Evolutionary conservation across 306 rosid species (phyloP).

Genomic region (Abrus precatorius): DNA sequence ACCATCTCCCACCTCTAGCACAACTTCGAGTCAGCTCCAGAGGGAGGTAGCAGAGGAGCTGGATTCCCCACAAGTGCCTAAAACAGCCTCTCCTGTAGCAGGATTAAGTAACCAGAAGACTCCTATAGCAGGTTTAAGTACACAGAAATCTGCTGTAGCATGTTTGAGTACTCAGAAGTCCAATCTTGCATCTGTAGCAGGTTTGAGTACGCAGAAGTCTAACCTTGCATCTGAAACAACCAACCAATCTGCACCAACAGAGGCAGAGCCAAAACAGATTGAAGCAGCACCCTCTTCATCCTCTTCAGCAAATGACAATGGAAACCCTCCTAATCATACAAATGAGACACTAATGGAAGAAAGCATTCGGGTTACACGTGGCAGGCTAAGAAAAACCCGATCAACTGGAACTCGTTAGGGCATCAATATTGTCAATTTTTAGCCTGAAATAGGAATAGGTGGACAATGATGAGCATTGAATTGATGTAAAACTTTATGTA

Average conservation of each 20-base stretch:
- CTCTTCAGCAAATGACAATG: constrained; percentile 56
- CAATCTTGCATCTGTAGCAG: constrained; percentile 31
- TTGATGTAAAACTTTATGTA: constrained; percentile 64
- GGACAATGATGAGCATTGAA: constrained; percentile 53
- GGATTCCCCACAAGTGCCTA: constrained; percentile 55
- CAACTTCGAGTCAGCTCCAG: constrained; percentile 69
- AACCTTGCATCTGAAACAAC: constrained; percentile 51
- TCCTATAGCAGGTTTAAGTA: constrained; percentile 40
- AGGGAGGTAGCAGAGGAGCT: constrained; percentile 71
- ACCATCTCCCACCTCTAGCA: constrained; percentile 72
- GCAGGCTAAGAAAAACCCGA: constrained; percentile 64
- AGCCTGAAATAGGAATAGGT: constrained; percentile 52
- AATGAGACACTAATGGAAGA: constrained; percentile 63
- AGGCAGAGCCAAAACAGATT: constrained; percentile 58
- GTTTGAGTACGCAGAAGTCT: constrained; percentile 55
- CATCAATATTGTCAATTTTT: constrained; percentile 22
- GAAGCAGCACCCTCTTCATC: constrained; percentile 52
- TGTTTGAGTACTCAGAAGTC: constrained; percentile 34
- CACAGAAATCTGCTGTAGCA: constrained; percentile 45
- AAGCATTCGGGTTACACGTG: constrained; percentile 55
- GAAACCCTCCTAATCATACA: constrained; percentile 54
- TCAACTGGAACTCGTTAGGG: constrained; percentile 56
- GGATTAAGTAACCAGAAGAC: constrained; percentile 46
- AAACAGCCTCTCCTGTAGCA: constrained; percentile 50
- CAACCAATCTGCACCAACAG: constrained; percentile 55